phyloP scores from a whole-genome alignment of 2,329 filamentous ascomycete species.

The Talaromyces sp. region DNA sequence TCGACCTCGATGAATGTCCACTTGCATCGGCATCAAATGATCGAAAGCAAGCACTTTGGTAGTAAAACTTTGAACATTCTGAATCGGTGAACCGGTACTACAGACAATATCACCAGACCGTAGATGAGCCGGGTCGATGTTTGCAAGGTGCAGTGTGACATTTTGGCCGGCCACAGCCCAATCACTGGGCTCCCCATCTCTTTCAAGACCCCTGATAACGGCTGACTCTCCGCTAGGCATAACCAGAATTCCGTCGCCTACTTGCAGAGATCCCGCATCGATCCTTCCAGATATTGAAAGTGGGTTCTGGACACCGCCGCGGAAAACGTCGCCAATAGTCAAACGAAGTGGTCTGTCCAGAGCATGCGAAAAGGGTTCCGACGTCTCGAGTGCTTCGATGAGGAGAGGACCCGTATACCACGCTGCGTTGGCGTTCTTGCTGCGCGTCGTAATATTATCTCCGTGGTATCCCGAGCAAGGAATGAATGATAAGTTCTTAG shows the following conservation, averaged over 20 bases:
- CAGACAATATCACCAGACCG: slow-evolving; percentile 85
- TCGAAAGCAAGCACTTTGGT: slow-evolving; percentile 88
- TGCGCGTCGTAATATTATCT: slow-evolving; percentile 68
- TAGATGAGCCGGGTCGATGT: slow-evolving; percentile 81
- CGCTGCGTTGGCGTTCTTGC: slow-evolving; percentile 49
- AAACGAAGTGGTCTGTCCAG: slow-evolving; percentile 78
- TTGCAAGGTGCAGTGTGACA: slow-evolving; percentile 73
- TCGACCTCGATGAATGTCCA: slow-evolving; percentile 84
- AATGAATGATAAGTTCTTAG: slow-evolving; percentile 79
- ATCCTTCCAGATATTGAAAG: slow-evolving; percentile 83
- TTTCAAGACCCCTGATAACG: slow-evolving; percentile 74
- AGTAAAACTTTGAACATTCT: slow-evolving; percentile 69
- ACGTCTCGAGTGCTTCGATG: slow-evolving; percentile 79
- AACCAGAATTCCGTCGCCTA: slow-evolving; percentile 74
- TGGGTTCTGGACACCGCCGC: slow-evolving; percentile 72
- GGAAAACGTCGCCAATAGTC: slow-evolving; percentile 83
- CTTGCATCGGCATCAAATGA: slow-evolving; percentile 78
- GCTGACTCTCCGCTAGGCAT: slow-evolving; percentile 81
- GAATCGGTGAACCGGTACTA: slow-evolving; percentile 62
- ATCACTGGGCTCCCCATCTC: slow-evolving; percentile 68
- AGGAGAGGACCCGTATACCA: slow-evolving; percentile 84
- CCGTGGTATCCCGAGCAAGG: slow-evolving; percentile 87
- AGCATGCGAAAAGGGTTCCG: slow-evolving; percentile 67
- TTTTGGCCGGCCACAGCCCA: slow-evolving; percentile 95
- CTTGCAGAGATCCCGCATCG: slow-evolving; percentile 77